Evolutionary conservation across 345 rosid species (phyloP), one percentile per base, ranked within the genome.

Genomic region (Brassica juncea): DNA sequence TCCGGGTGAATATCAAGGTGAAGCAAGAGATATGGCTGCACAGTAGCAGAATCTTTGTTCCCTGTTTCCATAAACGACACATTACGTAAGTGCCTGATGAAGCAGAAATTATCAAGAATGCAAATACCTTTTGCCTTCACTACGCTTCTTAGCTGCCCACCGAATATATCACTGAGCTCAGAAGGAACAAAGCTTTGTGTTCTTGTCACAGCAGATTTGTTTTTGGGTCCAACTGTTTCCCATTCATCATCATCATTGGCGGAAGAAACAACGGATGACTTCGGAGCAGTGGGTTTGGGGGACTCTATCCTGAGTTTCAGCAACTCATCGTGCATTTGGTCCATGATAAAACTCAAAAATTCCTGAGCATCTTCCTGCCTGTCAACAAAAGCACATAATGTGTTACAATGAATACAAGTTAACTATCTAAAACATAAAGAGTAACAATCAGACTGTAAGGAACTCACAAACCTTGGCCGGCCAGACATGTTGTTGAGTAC

Each of bases 361-460:
- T 93, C 97, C 77, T 93, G 99, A 42, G 99, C 99, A 88, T 95
- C 99, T 89, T 95, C 99, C 75, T 95, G 98, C 82, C 99, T 95
- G 90, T 72, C 82, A 83, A 65, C 6, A 30, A 32, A 63, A n/a
- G 78, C 19, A 77, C 70, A 68, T 37, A 63, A 57, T 32, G 57
- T 47, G 57, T 60, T 67, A 27, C 47, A 69, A 27, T 15, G 0
- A 44, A 66, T 1, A 66, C 0, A 23, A 4, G 21, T 12, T 25
- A 35, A 60, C 32, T 34, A 59, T 23, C 31, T n/a, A 68, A 32
- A 65, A 67, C 49, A 72, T 27, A 0, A 30, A 30, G 32, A 3
- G 32, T 30, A 30, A 30, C 3, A 30, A 34, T 34, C 14, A 55
- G 65, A 34, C 21, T 3, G 66, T 31, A n/a, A 59, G 14, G 3